Base-by-base conservation (phyloP, 768 basidiomycete genomes). In the Trametes gibbosa region DNA sequence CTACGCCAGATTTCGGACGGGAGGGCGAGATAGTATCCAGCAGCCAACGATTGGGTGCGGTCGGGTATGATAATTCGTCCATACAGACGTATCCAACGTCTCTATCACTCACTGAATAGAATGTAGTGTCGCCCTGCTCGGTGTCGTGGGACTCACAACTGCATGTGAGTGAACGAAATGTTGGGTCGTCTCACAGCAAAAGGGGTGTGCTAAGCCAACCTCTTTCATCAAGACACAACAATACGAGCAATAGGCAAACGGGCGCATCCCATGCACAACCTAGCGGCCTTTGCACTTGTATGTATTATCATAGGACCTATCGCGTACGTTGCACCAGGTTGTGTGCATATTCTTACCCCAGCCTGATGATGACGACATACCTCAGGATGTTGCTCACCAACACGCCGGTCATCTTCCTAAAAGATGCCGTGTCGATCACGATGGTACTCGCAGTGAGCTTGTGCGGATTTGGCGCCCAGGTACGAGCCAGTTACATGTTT, bases 241-340 rank as follows among this genome's bases (percentile, higher is more conserved):
- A 78, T 86, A 27, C 82, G 90, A 9, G 82, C 82, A 0, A 90
- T 94, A 40, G 92, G 92, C 0, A 85, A 81, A 57, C 79, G 86
- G 5, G 91, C 91, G 1, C 86, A 89, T 64, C 78, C 91, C 0
- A 71, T 92, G 60, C 92, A 95, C 68, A 76, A 81, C 2, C 78
- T 93, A 65, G 72, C 78, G 0, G 90, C 83, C 57, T 92, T 88
- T 69, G 83, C 87, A 1, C 67, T 78, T 8, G 76, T 81, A 60
- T 86, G 82, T 51, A 77, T 85, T 2, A 61, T 79, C 21, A 68
- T 72, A 1, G 76, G 71, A 0, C 62, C 70, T 7, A 42, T 75
- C 54, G 72, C 60, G 71, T 72, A 32, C 46, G 68, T 56, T 6
- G 25, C 10, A 2, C 10, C 12, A 13, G 51, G 45, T 24, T n/a